These are phyloP conservation scores for Peniophora sp. DNA, from an alignment of 1,284 basidiomycete species.

Conservation along the genomic window DNA sequence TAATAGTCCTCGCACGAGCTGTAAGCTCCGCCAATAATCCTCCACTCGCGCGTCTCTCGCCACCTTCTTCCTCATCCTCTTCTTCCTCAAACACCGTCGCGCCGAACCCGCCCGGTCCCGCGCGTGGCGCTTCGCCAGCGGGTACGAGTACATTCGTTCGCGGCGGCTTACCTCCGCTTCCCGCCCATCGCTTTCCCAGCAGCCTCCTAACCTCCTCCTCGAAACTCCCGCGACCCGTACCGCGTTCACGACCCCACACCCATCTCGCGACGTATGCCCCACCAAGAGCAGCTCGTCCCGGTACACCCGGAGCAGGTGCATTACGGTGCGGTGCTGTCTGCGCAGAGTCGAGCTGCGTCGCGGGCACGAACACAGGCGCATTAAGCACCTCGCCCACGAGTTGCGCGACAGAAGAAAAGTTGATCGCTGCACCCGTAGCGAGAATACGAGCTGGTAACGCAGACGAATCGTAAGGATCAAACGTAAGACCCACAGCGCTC, in stretches of 20 bases:
- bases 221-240: slow-evolving; percentile 47
- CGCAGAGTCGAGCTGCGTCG: slow-evolving; percentile 65
- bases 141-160: slow-evolving; percentile 41
- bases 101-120: slow-evolving; percentile 46
- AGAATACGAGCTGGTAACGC: slow-evolving; percentile 57
- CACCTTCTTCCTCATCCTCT: no score
- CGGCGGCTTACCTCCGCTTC: slow-evolving; percentile 43
- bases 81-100: slow-evolving; percentile 64
- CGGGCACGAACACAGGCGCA: slow-evolving; percentile 62
- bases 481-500: slow-evolving; percentile 53
- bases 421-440: slow-evolving; percentile 68
- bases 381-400: slow-evolving; percentile 76
- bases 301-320: slow-evolving; percentile 58
- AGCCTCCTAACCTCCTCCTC: slow-evolving; percentile 71
- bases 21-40: slow-evolving; percentile 22
- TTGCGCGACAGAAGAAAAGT: slow-evolving; percentile 75
- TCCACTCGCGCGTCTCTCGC: slow-evolving; percentile 39
- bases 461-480: slow-evolving; percentile 66
- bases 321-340: slow-evolving; percentile 66
- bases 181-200: slow-evolving; percentile 63
- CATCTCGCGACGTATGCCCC: slow-evolving; percentile 71
- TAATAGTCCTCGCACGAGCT: slow-evolving; percentile 33
- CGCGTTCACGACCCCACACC: slow-evolving; percentile 68
- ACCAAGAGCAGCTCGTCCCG: slow-evolving; percentile 60
- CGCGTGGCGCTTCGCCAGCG: slow-evolving; percentile 28